Base-by-base conservation (phyloP, 176 grass and related monocot species). In the Puccinellia tenuiflora region DNA sequence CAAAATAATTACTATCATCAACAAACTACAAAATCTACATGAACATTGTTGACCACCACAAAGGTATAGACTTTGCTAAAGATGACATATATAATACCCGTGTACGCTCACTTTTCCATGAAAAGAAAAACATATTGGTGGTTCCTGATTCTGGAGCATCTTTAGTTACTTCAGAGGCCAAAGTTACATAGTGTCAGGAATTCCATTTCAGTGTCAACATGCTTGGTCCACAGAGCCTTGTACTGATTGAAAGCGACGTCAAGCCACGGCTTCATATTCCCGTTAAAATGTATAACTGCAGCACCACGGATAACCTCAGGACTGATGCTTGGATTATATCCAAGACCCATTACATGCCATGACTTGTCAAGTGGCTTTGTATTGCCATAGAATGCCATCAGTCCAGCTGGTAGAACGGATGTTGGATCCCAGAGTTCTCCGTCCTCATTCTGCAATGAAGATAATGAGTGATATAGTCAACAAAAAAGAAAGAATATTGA, bases 261-360 rank as follows among this genome's bases (percentile, higher is more conserved):
- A 25, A 94, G 92, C 92, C 92, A 94, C 3, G 90, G 90, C 54
- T 94, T 94, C 92, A 94, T 94, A 83, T 94, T 94, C 46, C 92
- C 90, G 68, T 90, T 84, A 21, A 94, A 94, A 26, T 82, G 86
- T 88, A 91, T 51, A 33, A 88, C 82, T 17, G 83, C 83, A 88
- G 86, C 90, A 79, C 59, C 35, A 38, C 31, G 59, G 38, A 85
- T 92, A 55, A 65, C 56, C 65, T 86, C 86, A 60, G 83, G 83
- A 39, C 74, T 83, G 79, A 92, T 85, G 57, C 57, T 79, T 82
- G 90, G 90, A 82, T 88, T 88, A 50, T 90, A 92, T 45, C 92
- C 90, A 80, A 94, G 92, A 53, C 90, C 86, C 79, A 86, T 92
- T 28, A 92, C 86, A 88, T 88, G 90, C 90, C 90, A 92, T 80